These are phyloP conservation scores for Allium sativum DNA, from an alignment of 106 monocot species.

Conservation along the genomic window DNA sequence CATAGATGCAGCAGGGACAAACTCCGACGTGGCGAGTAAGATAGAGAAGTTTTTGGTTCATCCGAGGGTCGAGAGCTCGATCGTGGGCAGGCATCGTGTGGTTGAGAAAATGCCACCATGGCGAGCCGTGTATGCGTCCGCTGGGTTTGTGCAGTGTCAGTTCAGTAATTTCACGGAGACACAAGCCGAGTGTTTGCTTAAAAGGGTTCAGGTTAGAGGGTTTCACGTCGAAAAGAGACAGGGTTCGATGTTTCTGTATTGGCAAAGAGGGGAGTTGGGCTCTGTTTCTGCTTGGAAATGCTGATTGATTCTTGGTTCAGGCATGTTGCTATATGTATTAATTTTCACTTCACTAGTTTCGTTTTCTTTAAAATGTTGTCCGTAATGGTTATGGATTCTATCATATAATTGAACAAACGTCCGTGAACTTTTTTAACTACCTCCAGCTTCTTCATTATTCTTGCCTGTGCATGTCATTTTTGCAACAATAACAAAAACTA, in stretches of 20 bases:
- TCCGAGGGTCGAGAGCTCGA: conserved; percentile 43
- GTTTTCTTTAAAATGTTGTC: neutral
- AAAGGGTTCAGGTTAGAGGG: conserved; percentile 74
- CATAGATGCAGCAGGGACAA: conserved; percentile 57
- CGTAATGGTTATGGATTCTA: neutral
- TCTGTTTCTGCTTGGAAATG: conserved; percentile 89
- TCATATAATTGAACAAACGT: conserved; percentile 6
- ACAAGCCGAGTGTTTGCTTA: conserved; percentile 85
- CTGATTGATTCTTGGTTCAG: conserved; percentile 15
- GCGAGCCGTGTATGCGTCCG: conserved; percentile 28
- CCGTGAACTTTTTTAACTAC: neutral
- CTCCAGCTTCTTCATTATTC: neutral
- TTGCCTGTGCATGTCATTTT: neutral
- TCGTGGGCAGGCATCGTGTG: conserved; percentile 35
- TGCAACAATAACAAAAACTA: too few relatives aligned
- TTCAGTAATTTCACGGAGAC: conserved; percentile 90
- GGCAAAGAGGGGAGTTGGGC: conserved; percentile 71
- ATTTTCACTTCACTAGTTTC: neutral
- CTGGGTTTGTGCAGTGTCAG: conserved; percentile 45
- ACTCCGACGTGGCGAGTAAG: conserved; percentile 36
- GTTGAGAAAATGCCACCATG: conserved; percentile 45
- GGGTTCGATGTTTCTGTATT: conserved; percentile 52
- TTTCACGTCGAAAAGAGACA: conserved; percentile 79
- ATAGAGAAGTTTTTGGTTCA: conserved; percentile 68
- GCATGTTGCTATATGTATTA: conserved; percentile 1